A percentile compares a stretch with the other conserved stretches of the same genome.
These are phyloP conservation scores for Citrullus mucosospermus DNA, from an alignment of 306 rosid species.

Conservation along the genomic window DNA sequence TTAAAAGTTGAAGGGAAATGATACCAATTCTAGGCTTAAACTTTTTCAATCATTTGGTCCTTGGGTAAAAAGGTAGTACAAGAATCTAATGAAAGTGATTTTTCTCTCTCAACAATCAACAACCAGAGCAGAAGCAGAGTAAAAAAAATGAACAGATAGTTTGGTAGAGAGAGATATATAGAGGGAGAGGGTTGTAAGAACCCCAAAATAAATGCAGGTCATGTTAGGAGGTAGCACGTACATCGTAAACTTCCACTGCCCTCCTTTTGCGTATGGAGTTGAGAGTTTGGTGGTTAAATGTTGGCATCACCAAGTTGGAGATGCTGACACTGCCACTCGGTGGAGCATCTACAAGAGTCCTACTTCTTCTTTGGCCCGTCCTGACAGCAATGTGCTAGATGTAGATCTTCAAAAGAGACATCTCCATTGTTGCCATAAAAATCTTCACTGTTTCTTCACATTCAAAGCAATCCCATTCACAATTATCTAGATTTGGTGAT, in stretches of 20 bases:
- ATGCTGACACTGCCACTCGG: slow-evolving; percentile 7
- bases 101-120: slow-evolving; percentile 9
- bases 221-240: slow-evolving; percentile 2
- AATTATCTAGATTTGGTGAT: not conserved
- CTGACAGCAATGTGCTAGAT: slow-evolving; percentile 5
- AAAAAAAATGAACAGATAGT: not conserved
- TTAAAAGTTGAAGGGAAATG: slow-evolving; percentile 18
- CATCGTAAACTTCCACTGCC: slow-evolving; percentile 1
- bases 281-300: slow-evolving; percentile 15
- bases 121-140: not conserved
- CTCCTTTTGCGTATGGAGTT: slow-evolving; percentile 3
- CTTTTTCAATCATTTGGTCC: slow-evolving; percentile 14
- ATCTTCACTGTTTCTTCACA: not conserved
- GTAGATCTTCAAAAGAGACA: slow-evolving; percentile 1
- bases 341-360: slow-evolving; percentile 17
- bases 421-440: not conserved
- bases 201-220: slow-evolving; percentile 1
- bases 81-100: slow-evolving; percentile 18
- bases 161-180: not conserved
- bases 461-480: not conserved
- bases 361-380: not conserved
- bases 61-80: slow-evolving; percentile 2
- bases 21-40: slow-evolving; percentile 10
- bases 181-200: not conserved
- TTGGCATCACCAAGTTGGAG: slow-evolving; percentile 17